A percentile compares a stretch with the other conserved stretches of the same genome.
phyloP scores from a whole-genome alignment of 1,284 basidiomycete genomes.

The Phaffia rhodozyma region DNA sequence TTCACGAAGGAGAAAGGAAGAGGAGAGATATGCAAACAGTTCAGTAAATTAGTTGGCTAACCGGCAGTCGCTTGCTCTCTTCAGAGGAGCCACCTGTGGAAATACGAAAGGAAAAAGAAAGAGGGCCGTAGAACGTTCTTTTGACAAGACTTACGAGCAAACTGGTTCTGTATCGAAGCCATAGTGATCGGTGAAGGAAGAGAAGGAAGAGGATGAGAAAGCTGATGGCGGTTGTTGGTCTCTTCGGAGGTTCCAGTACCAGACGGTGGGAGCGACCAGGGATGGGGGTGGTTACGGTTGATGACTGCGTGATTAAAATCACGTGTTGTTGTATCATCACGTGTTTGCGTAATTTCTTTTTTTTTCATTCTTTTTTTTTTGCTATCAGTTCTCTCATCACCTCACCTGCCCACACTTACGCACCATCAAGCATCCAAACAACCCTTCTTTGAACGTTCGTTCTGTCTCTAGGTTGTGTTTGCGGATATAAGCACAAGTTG shows the following conservation, averaged over 20 bases:
- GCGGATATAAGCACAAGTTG: too few species aligned
- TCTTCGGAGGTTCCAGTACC: too few species aligned
- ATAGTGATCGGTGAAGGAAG: conserved; percentile 45
- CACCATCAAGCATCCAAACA: background rate
- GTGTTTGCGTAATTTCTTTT: background rate
- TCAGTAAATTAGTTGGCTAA: background rate
- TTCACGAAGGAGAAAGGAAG: background rate
- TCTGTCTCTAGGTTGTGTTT: too few species aligned
- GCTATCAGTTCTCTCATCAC: background rate
- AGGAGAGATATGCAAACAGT: background rate
- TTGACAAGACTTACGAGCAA: conserved; percentile 8
- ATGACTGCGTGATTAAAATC: too few species aligned
- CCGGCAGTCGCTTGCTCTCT: too few species aligned
- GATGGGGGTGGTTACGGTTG: too few species aligned
- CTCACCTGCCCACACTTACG: background rate
- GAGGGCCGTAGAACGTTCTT: too few species aligned
- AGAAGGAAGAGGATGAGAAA: conserved; percentile 35
- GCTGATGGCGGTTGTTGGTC: background rate
- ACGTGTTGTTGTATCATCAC: too few species aligned
- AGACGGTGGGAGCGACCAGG: too few species aligned
- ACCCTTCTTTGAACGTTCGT: too few species aligned
- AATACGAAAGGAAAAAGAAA: too few species aligned
- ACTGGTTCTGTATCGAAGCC: conserved; percentile 8
- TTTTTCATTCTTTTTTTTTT: background rate
- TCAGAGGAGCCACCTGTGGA: too few species aligned